Evolutionary conservation across 352 stramenopile genomes (phyloP).

Genomic region (Phytophthora sansomeana): DNA sequence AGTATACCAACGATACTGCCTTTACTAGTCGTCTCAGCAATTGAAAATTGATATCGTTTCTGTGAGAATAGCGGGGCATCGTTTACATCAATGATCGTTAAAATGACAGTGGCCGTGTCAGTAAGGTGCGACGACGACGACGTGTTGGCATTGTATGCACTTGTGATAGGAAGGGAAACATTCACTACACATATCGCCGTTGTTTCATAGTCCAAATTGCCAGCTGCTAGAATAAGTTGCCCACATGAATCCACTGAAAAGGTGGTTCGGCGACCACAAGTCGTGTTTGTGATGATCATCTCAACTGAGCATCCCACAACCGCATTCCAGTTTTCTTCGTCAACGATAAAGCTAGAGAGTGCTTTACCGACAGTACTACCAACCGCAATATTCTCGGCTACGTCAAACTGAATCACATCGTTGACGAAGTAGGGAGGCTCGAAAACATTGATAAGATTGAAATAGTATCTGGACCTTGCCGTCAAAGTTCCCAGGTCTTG

Average conservation of each 20-base stretch:
- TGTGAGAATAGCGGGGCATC: conserved; percentile 28
- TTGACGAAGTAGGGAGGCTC: conserved; percentile 53
- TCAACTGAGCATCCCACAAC: conserved; percentile 19
- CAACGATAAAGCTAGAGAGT: conserved; percentile 22
- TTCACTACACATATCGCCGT: conserved; percentile 31
- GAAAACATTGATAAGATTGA: conserved; percentile 58
- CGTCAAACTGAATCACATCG: conserved; percentile 31
- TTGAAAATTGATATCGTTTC: conserved; percentile 20
- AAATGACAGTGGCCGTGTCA: conserved; percentile 18
- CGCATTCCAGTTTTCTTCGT: conserved; percentile 34
- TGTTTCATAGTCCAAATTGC: conserved; percentile 36
- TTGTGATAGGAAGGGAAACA: conserved; percentile 15
- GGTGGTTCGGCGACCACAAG: conserved; percentile 14
- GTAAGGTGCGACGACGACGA: neutral
- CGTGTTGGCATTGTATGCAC: conserved; percentile 17
- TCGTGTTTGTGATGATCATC: conserved; percentile 27
- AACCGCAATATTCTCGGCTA: conserved; percentile 39
- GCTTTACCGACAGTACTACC: conserved; percentile 14
- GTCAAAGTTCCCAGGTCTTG: conserved; percentile 45
- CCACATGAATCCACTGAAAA: conserved; percentile 31
- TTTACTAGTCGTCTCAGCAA: conserved; percentile 16
- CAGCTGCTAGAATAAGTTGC: conserved; percentile 22
- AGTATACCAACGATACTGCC: conserved; percentile 24
- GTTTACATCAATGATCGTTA: conserved; percentile 32
- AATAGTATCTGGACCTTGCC: conserved; percentile 23